These are phyloP conservation scores for Spathaspora sp. DNA, from an alignment of 1,139 yeast species.

Conservation along the genomic window DNA sequence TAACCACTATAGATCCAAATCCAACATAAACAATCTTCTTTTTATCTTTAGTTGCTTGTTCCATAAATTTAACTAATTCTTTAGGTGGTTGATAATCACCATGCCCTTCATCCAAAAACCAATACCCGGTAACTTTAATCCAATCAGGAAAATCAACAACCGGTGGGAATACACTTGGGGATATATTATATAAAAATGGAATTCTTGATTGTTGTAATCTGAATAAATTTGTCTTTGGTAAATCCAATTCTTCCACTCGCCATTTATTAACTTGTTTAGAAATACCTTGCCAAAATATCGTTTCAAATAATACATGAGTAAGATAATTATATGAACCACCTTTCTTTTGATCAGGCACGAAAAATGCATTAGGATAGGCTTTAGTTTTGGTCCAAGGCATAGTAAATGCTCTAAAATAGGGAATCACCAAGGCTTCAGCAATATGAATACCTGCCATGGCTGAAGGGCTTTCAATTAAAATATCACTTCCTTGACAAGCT, in stretches of 20 bases:
- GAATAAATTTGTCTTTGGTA: constrained; percentile 70
- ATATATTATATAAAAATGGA: constrained; percentile 86
- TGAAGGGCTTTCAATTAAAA: constrained; percentile 88
- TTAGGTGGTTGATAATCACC: constrained; percentile 64
- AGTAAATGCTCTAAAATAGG: constrained; percentile 92
- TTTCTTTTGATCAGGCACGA: constrained; percentile 88
- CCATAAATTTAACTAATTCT: constrained; percentile 59
- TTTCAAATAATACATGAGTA: constrained; percentile 91
- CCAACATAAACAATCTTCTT: constrained; percentile 88
- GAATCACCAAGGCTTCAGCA: constrained; percentile 87
- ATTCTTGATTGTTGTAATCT: constrained; percentile 72
- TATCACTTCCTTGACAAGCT: constrained; percentile 82
- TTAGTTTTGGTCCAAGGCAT: constrained; percentile 98
- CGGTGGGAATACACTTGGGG: constrained; percentile 87
- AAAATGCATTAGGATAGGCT: constrained; percentile 94
- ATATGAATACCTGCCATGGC: constrained; percentile 96
- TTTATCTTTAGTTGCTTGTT: constrained; percentile 55
- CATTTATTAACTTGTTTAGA: constrained; percentile 86
- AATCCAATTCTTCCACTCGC: constrained; percentile 66
- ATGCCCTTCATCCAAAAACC: constrained; percentile 81
- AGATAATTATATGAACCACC: constrained; percentile 92
- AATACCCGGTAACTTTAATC: constrained; percentile 92
- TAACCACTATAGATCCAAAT: constrained; percentile 92
- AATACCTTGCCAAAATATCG: constrained; percentile 91
- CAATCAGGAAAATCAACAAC: constrained; percentile 93